Evolutionary conservation across 2,329 filamentous ascomycete species (phyloP).

Genomic region (Emmonsiellopsis sp.): DNA sequence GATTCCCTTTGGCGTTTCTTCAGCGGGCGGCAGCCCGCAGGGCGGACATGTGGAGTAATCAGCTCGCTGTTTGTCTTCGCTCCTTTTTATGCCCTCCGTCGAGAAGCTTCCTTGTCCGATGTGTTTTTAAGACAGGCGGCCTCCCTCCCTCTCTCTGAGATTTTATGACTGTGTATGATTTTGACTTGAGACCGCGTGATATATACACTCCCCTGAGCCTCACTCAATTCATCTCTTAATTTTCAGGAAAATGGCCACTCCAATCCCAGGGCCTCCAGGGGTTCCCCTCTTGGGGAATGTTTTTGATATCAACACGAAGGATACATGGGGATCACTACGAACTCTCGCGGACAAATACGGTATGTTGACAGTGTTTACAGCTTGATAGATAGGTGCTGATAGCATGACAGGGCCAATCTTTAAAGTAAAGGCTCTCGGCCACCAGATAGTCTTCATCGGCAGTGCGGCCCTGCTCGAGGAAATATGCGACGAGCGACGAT

Average conservation of each 20-base stretch:
- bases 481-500: slow-evolving; percentile 56
- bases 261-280: slow-evolving; percentile 43
- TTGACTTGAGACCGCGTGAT: too few species aligned
- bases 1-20: background rate
- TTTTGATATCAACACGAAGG: slow-evolving; percentile 39
- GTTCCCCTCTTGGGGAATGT: slow-evolving; percentile 45
- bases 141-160: too few species aligned
- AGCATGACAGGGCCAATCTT: slow-evolving; percentile 46
- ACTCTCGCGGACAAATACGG: slow-evolving; percentile 41
- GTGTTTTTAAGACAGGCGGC: background rate
- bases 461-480: slow-evolving; percentile 52
- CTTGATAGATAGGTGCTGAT: background rate
- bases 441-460: slow-evolving; percentile 42
- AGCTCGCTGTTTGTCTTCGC: background rate
- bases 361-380: slow-evolving; percentile 13
- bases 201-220: background rate
- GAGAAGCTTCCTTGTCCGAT: background rate
- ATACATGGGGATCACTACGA: slow-evolving; percentile 43
- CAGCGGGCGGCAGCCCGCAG: background rate
- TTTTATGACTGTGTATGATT: too few species aligned
- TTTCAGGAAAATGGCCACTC: slow-evolving; percentile 29
- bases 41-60: background rate
- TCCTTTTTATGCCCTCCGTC: background rate
- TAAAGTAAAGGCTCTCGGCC: slow-evolving; percentile 41
- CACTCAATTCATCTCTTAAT: background rate